Evolutionary conservation across 2,329 filamentous ascomycete species (phyloP).

Genomic region (Sporothrix phasma): DNA sequence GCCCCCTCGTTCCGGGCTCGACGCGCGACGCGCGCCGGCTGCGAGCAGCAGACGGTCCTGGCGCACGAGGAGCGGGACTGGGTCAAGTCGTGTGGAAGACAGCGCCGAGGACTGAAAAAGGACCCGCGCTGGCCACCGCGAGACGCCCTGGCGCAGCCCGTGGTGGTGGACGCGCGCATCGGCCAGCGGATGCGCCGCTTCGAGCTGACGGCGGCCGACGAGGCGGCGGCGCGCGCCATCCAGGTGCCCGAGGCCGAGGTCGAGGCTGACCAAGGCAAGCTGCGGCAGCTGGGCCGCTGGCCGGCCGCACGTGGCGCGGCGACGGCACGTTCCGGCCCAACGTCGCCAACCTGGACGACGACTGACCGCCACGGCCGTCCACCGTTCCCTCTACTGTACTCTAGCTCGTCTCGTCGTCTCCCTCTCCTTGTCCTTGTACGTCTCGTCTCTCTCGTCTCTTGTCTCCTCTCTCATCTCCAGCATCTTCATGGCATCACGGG

Average conservation of each 20-base stretch:
- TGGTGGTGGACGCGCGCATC: constrained; percentile 69
- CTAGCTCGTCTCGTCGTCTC: background rate
- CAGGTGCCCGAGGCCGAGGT: constrained; percentile 57
- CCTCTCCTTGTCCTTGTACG: background rate
- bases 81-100: constrained; percentile 65
- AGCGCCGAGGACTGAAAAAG: constrained; percentile 25
- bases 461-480: background rate
- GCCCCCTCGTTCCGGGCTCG: background rate
- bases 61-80: constrained; percentile 67
- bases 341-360: constrained; percentile 19
- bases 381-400: background rate
- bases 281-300: constrained; percentile 46
- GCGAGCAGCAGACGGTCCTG: constrained; percentile 57
- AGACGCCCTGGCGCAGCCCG: constrained; percentile 65
- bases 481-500: background rate
- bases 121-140: constrained; percentile 25
- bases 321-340: constrained; percentile 31
- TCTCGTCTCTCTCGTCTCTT: background rate
- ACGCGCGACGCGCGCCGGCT: constrained; percentile 22
- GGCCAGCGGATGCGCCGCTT: constrained; percentile 72
- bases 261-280: constrained; percentile 52
- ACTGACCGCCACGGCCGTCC: no score
- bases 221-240: constrained; percentile 54
- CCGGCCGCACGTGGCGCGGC: constrained; percentile 31
- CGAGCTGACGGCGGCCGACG: constrained; percentile 57